Evolutionary conservation across 2,329 filamentous ascomycete species (phyloP), one percentile per base, ranked within the genome.

Genomic region (Xylariaceae sp.): DNA sequence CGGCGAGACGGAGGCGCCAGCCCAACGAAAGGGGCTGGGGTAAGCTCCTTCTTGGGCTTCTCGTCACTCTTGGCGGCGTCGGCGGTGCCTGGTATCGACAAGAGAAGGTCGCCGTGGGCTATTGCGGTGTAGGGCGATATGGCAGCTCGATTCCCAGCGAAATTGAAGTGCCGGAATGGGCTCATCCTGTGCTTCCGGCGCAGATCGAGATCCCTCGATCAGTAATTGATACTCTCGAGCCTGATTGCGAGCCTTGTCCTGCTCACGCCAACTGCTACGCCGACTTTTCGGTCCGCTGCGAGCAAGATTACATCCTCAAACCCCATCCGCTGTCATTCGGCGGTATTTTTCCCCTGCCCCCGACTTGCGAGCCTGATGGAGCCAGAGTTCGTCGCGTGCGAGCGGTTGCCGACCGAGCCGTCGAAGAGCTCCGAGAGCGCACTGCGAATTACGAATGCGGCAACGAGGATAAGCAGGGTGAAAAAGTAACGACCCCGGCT

Each of bases 31-130:
- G 65, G 7, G 67, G 69, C 16, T 61, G 79, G 19, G 73, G 74
- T 38, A 76, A 76, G 0, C 80, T 86, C 12, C 67, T 90, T 3
- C 77, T 77, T 56, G 75, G 88, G 5, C 67, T 95, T 2, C 56
- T 90, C 3, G 55, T 83, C 14, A 79, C 82, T 0, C 61, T 92
- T 8, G 58, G 92, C 5, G 73, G 73, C 19, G 77, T 81, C 1
- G 86, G 94, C 43, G 82, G 72, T 19, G 75, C 75, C 7, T 92
- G 89, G 75, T 98, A 89, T 65, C 73, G 90, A 31, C 86, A 94
- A 55, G 92, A 98, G 60, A 96, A 96, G 68, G 67, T 94, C n/a
- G 83, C 86, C 12, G 86, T 96, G 14, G 92, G 93, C 21, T 98
- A 94, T 55, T 98, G 92, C 55, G 88, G 89, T 10, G 74, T 94